Evolutionary conservation across 2,329 filamentous ascomycete species (phyloP).

Genomic region (Tricladium varicosporioides): DNA sequence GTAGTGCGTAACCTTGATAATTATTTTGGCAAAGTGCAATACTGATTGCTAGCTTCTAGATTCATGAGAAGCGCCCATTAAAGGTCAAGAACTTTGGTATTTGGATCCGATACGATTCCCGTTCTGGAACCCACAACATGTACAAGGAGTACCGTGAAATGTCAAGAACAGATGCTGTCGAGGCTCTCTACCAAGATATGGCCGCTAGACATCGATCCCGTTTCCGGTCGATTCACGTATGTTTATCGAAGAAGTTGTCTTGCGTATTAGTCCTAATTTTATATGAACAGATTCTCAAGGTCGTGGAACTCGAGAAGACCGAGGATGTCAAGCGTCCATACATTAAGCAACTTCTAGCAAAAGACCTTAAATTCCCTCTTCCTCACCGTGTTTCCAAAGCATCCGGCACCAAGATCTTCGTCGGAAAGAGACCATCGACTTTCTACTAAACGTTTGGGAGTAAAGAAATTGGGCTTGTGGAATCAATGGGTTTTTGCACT

Average conservation of each 20-base stretch:
- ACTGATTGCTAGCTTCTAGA: slow-evolving; percentile 49
- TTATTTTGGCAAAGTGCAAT: slow-evolving; percentile 1
- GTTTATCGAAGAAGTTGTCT: slow-evolving; percentile 38
- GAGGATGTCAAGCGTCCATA: slow-evolving; percentile 97
- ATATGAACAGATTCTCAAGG: slow-evolving; percentile 80
- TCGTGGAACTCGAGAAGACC: slow-evolving; percentile 93
- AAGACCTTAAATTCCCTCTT: slow-evolving; percentile 96
- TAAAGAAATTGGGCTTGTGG: slow-evolving; percentile 23
- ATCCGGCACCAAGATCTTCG: slow-evolving; percentile 86
- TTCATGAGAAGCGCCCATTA: slow-evolving; percentile 97
- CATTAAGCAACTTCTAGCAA: slow-evolving; percentile 97
- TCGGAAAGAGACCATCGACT: slow-evolving; percentile 88
- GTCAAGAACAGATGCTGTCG: slow-evolving; percentile 91
- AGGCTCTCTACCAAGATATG: slow-evolving; percentile 99
- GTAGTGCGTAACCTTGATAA: slow-evolving; percentile 60
- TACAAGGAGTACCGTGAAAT: slow-evolving; percentile 99
- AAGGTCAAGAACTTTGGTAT: slow-evolving; percentile 99
- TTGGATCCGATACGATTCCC: slow-evolving; percentile 99
- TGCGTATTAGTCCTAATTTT: too few species aligned
- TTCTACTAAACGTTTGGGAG: slow-evolving; percentile 66
- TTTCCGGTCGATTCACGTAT: slow-evolving; percentile 97
- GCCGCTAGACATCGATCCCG: slow-evolving; percentile 96
- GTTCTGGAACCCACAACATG: slow-evolving; percentile 99
- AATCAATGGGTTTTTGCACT: slow-evolving; percentile 32
- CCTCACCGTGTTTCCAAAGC: slow-evolving; percentile 91